Evolutionary conservation across 169 alveolate species (phyloP), one percentile per base, ranked within the genome.

Genomic region (Babesia gibsoni): DNA sequence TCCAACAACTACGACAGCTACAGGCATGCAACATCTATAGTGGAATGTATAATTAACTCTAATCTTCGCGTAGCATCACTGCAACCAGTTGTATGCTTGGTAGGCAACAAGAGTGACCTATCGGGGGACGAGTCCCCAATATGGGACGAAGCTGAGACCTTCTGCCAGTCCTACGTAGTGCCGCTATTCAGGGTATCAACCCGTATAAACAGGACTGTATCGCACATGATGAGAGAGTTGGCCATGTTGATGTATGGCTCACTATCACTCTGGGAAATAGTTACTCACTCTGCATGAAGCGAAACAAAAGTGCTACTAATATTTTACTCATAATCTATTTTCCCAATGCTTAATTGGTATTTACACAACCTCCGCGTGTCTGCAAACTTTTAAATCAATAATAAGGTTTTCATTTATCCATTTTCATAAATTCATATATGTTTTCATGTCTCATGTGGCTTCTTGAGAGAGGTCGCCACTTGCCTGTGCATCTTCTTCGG

Each of bases 221-320:
- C 59, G 37, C 52, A 36, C 14, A 77, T 77, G 86, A 67, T 77
- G 42, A 6, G 61, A 65, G 86, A 77, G 35, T 32, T 77, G 14
- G 86, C 86, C 1, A 50, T 67, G 54, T 49, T 77, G 22, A 16
- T 77, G 57, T 77, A 77, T 37, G 86, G 86, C 4, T 50, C 70
- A 20, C 73, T 77, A 7, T 20, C 73, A 1, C 81, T 77, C n/a
- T 77, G 86, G 86, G 86, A 77, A 43, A 72, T 77, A 3, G 86
- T 77, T 4, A 42, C 59, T 30, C 72, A 61, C 46, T 30, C 59
- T 0, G 46, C 59, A n/a, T n/a, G n/a, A n/a, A n/a, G n/a, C n/a
- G n/a, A n/a, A n/a, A n/a, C n/a, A n/a, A n/a, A n/a, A n/a, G n/a
- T n/a, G n/a, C n/a, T n/a, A n/a, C n/a, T n/a, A n/a, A n/a, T n/a